Conservation (phyloP, 768 basidiomycete genomes). For the Dioszegia hungarica region DNA sequence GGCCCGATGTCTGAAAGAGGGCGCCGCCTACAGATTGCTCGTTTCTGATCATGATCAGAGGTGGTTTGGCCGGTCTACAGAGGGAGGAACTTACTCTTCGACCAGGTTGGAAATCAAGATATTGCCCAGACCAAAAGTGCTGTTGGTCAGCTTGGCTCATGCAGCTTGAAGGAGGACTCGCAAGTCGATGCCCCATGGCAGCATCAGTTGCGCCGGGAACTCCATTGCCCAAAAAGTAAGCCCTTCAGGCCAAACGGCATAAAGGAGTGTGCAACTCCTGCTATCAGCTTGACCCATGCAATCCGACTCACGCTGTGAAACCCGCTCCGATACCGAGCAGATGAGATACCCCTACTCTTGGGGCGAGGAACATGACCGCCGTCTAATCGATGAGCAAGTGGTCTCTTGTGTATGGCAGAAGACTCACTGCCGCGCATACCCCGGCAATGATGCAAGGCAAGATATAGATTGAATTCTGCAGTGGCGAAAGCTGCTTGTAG, state of each 20-base stretch:
- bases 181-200: slow-evolving; percentile 33
- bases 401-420: not conserved
- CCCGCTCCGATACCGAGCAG: slow-evolving; percentile 18
- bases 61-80: not conserved
- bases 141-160: not conserved
- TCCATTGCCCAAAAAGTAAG: slow-evolving; percentile 31
- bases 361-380: slow-evolving; percentile 12
- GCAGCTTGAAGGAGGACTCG: not conserved
- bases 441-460: slow-evolving; percentile 2
- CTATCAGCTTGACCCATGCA: not conserved
- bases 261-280: slow-evolving; percentile 14
- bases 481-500: slow-evolving; percentile 16
- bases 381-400: not conserved
- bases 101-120: slow-evolving; percentile 28
- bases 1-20: slow-evolving; percentile 26
- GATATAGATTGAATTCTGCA: slow-evolving; percentile 15
- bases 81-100: slow-evolving; percentile 15
- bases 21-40: slow-evolving; percentile 23
- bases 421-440: not conserved
- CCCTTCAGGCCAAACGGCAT: slow-evolving; percentile 24
- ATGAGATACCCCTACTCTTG: slow-evolving; percentile 12
- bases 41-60: not conserved
- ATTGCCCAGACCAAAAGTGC: slow-evolving; percentile 13
- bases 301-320: slow-evolving; percentile 5
- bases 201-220: slow-evolving; percentile 21